Conservation (phyloP, 2,329 filamentous ascomycete genomes). For the Diplodia seriata region DNA sequence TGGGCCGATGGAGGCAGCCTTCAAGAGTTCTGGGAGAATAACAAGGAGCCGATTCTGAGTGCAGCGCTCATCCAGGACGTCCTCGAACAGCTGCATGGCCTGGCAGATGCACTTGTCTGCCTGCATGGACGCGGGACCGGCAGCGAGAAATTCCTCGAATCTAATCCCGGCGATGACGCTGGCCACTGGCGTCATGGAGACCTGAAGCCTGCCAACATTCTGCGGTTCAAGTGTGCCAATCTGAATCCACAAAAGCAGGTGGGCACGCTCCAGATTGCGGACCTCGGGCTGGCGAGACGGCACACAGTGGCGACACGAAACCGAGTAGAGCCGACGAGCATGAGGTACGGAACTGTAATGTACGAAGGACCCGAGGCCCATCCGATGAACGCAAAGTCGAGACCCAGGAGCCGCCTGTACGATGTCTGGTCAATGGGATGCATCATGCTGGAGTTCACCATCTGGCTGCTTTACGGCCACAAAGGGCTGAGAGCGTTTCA, state of each 20-base stretch:
- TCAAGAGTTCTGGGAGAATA: slow-evolving; percentile 35
- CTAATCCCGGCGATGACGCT: background rate
- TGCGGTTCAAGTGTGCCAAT: background rate
- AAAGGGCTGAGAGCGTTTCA: slow-evolving; percentile 29
- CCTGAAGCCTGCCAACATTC: slow-evolving; percentile 2
- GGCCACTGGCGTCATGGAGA: slow-evolving; percentile 6
- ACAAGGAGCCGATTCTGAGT: slow-evolving; percentile 16
- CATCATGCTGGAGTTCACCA: slow-evolving; percentile 39
- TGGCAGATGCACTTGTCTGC: background rate
- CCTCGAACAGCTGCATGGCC: background rate
- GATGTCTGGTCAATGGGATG: slow-evolving; percentile 43
- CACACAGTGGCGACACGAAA: background rate
- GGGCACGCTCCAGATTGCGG: slow-evolving; percentile 5
- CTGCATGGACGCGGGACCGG: background rate
- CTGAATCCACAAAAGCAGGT: background rate
- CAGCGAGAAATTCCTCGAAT: no score
- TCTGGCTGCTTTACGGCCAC: slow-evolving; percentile 39
- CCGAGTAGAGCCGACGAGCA: slow-evolving; percentile 27
- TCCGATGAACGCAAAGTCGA: background rate
- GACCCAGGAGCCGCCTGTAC: slow-evolving; percentile 36
- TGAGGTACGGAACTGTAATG: slow-evolving; percentile 33
- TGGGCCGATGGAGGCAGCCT: slow-evolving; percentile 40
- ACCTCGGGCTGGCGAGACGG: background rate
- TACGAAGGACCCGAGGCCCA: slow-evolving; percentile 14
- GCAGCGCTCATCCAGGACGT: background rate